Percentiles rank a stretch among this genome's conserved stretches.
Evolutionary conservation across 192 early-diverging fungal species (phyloP).

Genomic region (Pilaira anomala): DNA sequence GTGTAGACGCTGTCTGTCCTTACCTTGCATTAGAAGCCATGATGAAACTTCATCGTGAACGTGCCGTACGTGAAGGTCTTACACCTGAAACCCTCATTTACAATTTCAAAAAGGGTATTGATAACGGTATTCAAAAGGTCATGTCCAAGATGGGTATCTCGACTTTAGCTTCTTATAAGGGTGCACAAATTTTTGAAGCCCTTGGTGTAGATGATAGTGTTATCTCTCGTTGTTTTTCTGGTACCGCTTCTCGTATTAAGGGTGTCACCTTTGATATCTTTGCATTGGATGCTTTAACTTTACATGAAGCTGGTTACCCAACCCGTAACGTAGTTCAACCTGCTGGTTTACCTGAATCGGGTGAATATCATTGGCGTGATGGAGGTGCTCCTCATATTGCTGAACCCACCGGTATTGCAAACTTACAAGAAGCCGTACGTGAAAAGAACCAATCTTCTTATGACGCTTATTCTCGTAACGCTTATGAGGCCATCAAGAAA

Average conservation of each 20-base stretch:
- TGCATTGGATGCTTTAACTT: constrained; percentile 81
- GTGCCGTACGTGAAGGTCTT: constrained; percentile 59
- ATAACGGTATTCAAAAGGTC: constrained; percentile 96
- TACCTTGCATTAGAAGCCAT: constrained; percentile 91
- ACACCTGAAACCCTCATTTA: constrained; percentile 67
- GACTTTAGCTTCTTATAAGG: constrained; percentile 96
- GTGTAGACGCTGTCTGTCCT: constrained; percentile 93
- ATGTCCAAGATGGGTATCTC: constrained; percentile 99
- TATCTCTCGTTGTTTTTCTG: constrained; percentile 89
- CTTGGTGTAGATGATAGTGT: constrained; percentile 88
- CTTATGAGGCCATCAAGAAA: constrained; percentile 79
- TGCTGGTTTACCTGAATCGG: constrained; percentile 80
- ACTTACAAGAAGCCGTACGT: constrained; percentile 94
- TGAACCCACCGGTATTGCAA: constrained; percentile 83
- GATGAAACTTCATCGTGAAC: constrained; percentile 85
- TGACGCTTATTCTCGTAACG: constrained; percentile 76
- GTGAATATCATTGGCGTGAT: constrained; percentile 97
- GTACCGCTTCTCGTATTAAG: constrained; percentile 93
- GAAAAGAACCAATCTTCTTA: constrained; percentile 87
- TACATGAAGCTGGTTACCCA: constrained; percentile 86
- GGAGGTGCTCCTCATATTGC: constrained; percentile 93
- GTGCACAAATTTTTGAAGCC: constrained; percentile 98
- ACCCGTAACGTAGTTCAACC: constrained; percentile 59
- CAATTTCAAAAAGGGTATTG: constrained; percentile 85
- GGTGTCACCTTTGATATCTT: constrained; percentile 81